Evolutionary conservation across 2,329 filamentous ascomycete species (phyloP).

Genomic region (Grosmannia serpens): DNA sequence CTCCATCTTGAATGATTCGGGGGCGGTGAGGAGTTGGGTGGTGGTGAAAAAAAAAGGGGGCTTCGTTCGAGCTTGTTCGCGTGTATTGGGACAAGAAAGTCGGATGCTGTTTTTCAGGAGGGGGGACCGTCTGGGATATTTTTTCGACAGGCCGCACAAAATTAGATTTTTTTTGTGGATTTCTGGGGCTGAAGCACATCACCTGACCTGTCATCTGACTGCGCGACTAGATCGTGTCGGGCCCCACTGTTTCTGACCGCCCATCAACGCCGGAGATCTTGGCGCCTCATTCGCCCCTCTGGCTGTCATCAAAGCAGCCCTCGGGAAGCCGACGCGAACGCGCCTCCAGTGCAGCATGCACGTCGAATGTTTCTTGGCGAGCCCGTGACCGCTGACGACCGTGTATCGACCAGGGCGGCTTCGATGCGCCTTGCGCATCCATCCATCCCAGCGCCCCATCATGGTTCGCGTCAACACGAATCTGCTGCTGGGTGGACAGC

Average conservation of each 20-base stretch:
- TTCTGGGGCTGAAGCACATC: background rate
- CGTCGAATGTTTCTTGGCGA: background rate
- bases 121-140: constrained; percentile 1
- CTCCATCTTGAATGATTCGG: constrained; percentile 66
- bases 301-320: background rate
- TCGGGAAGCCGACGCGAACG: background rate
- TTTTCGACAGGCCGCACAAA: constrained; percentile 10
- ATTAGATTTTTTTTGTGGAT: constrained; percentile 2
- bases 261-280: background rate
- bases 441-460: constrained; percentile 16
- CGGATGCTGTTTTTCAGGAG: background rate
- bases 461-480: constrained; percentile 20
- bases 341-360: background rate
- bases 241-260: background rate
- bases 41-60: background rate
- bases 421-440: constrained; percentile 37
- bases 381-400: constrained; percentile 8
- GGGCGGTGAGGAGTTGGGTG: background rate
- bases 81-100: background rate
- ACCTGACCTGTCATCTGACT: constrained; percentile 19
- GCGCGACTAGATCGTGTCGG: constrained; percentile 13
- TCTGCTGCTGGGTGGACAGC: background rate
- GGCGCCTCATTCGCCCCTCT: background rate
- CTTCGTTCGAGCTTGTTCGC: background rate
- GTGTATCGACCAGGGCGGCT: constrained; percentile 18